These are phyloP conservation scores for Kewa caespitosa DNA, from an alignment of 179 eudicot genomes.

Conservation along the genomic window DNA sequence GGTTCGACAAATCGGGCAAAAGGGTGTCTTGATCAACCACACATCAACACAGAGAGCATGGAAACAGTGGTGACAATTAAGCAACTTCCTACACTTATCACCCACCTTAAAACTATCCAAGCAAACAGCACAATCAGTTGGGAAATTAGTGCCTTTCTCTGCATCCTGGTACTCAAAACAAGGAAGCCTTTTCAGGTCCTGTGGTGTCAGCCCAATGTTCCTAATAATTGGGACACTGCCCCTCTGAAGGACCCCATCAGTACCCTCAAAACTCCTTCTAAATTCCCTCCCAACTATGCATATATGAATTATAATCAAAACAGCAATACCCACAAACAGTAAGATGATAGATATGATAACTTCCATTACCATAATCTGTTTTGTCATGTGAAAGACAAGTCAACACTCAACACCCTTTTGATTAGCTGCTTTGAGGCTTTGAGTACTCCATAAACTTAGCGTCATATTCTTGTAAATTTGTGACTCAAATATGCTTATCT, in stretches of 20 bases:
- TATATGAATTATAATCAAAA: slow-evolving; percentile 48
- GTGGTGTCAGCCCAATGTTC: slow-evolving; percentile 52
- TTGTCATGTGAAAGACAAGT: not conserved
- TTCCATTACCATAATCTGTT: slow-evolving; percentile 34
- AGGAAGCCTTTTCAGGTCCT: slow-evolving; percentile 61
- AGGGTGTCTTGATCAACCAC: slow-evolving; percentile 56
- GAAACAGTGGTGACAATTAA: slow-evolving; percentile 56
- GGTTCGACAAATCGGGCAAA: slow-evolving; percentile 64
- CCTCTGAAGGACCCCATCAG: slow-evolving; percentile 28
- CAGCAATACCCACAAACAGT: slow-evolving; percentile 52
- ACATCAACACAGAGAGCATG: slow-evolving; percentile 65
- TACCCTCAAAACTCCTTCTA: slow-evolving; percentile 26
- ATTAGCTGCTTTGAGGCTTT: not conserved
- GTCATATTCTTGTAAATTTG: slow-evolving; percentile 2
- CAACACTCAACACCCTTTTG: too few relatives aligned
- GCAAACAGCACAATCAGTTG: slow-evolving; percentile 63
- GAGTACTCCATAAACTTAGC: not conserved
- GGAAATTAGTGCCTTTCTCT: slow-evolving; percentile 24
- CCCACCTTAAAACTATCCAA: slow-evolving; percentile 55
- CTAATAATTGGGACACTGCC: slow-evolving; percentile 25
- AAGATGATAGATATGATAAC: slow-evolving; percentile 48
- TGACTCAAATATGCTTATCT: slow-evolving; percentile 10
- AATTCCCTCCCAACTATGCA: slow-evolving; percentile 55
- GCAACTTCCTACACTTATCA: slow-evolving; percentile 62
- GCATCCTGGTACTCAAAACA: slow-evolving; percentile 48